Percentiles rank a stretch among this genome's conserved stretches.
Evolutionary conservation across 2,329 filamentous ascomycete species (phyloP).

Genomic region (Dactylellina sp.): DNA sequence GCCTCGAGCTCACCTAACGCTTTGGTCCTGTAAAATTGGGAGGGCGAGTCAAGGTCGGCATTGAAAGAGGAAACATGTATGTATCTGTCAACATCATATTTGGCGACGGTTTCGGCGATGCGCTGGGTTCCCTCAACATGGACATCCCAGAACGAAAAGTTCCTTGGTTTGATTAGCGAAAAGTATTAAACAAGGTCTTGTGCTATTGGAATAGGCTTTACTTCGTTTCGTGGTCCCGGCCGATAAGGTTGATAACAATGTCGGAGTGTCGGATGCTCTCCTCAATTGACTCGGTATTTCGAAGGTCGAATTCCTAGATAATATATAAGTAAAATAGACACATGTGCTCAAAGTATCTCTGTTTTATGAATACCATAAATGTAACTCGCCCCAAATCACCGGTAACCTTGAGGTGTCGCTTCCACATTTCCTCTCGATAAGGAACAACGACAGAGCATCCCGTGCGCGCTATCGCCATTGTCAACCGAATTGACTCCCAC

Average conservation of each 20-base stretch:
- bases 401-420: slow-evolving; percentile 95
- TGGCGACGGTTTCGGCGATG: slow-evolving; percentile 92
- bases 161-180: slow-evolving; percentile 70
- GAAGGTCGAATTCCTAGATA: slow-evolving; percentile 86
- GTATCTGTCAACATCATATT: slow-evolving; percentile 97
- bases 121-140: slow-evolving; percentile 92
- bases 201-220: slow-evolving; percentile 65
- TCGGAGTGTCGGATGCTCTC: slow-evolving; percentile 97
- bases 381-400: slow-evolving; percentile 90
- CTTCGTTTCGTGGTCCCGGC: slow-evolving; percentile 96
- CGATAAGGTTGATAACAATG: slow-evolving; percentile 95
- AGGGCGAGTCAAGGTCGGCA: slow-evolving; percentile 80
- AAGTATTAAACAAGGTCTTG: slow-evolving; percentile 6
- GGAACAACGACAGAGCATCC: slow-evolving; percentile 95
- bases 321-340: background rate
- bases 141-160: slow-evolving; percentile 92
- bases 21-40: slow-evolving; percentile 93
- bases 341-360: background rate
- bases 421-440: slow-evolving; percentile 96
- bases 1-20: slow-evolving; percentile 82
- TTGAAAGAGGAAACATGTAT: slow-evolving; percentile 98
- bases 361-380: slow-evolving; percentile 74
- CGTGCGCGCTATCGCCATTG: slow-evolving; percentile 75
- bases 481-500: slow-evolving; percentile 12
- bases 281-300: slow-evolving; percentile 94